Base-by-base conservation (phyloP, 2,329 filamentous ascomycete genomes). In the Aspergillus quadricinctus region DNA sequence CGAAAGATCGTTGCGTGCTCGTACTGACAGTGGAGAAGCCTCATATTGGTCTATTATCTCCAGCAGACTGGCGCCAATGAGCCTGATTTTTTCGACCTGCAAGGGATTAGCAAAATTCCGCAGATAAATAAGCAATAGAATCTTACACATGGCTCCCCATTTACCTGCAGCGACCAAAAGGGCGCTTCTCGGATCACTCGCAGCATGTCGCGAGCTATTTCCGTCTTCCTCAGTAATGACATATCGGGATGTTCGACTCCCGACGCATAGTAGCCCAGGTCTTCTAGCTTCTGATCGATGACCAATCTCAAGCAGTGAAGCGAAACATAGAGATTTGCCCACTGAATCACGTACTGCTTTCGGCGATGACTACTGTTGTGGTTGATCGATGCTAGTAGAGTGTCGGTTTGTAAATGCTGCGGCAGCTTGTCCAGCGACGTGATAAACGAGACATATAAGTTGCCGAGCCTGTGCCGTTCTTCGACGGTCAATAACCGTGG, bases 151-250 rank as follows among this genome's bases (percentile, higher is more conserved):
- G 59, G 60, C 45, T 63, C 59, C n/a, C 61, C 61, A n/a, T 62
- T 63, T 10, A 60, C 54, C 35, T 63, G 59, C 23, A 63, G 48
- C 17, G 57, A 40, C 72, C 75, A 78, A 41, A 78, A 78, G 0
- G 77, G 76, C 1, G 74, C 71, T 46, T 75, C 72, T 1, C 72
- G 70, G 28, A 78, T 72, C 0, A 77, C 70, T 0, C 71, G 65
- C 14, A 78, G 41, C 70, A 78, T 76, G 46, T 77, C 75, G 11
- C 73, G 65, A 1, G 76, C 77, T 49, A 79, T 77, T 49, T 79
- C 77, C 0, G 75, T 78, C 57, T 75, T 76, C 37, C 68, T 58
- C 52, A 64, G 54, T 21, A 61, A 41, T 29, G 60, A 40, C 35
- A 63, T 57, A 40, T 61, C 61, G 17, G 56, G 57, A 29, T 56